Conservation (phyloP, 2,329 filamentous ascomycete species). For the Neopestalotiopsis sp. region DNA sequence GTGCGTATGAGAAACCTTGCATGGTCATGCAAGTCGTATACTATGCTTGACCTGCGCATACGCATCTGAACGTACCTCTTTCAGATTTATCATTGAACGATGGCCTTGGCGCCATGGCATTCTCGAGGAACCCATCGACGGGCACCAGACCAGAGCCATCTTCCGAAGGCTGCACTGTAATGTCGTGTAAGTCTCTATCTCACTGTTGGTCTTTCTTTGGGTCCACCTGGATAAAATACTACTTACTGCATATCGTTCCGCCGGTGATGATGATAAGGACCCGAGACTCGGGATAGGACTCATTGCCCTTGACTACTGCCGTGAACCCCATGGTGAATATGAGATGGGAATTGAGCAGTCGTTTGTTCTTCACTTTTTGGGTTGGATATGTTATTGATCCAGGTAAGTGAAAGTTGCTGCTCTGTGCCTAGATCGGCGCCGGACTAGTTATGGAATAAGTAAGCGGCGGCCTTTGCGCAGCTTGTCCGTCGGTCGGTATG, state of each 20-base stretch:
- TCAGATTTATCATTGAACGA: conserved; percentile 82
- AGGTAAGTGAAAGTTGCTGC: neutral
- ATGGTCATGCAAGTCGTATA: neutral
- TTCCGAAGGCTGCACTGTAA: conserved; percentile 72
- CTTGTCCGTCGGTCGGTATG: neutral
- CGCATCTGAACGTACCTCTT: conserved; percentile 37
- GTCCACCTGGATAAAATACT: conserved; percentile 47
- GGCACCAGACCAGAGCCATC: conserved; percentile 74
- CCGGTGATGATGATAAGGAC: conserved; percentile 92
- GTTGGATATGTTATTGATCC: neutral
- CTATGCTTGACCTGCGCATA: conserved; percentile 25
- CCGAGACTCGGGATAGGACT: conserved; percentile 69
- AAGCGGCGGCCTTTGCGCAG: neutral
- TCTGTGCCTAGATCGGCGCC: neutral
- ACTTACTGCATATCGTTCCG: conserved; percentile 62
- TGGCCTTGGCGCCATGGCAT: conserved; percentile 79
- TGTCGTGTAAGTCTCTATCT: neutral
- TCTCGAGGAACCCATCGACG: conserved; percentile 78
- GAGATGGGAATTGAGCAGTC: neutral
- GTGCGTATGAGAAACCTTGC: neutral
- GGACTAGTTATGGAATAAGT: conserved; percentile 1
- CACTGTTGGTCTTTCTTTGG: neutral
- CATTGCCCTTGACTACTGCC: conserved; percentile 25
- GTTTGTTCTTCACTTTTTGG: neutral
- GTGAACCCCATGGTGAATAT: conserved; percentile 31